Percentiles rank a stretch among this genome's conserved stretches.
Evolutionary conservation across 352 stramenopile genomes (phyloP).

Genomic region (Pythium rhizo-oryzae): DNA sequence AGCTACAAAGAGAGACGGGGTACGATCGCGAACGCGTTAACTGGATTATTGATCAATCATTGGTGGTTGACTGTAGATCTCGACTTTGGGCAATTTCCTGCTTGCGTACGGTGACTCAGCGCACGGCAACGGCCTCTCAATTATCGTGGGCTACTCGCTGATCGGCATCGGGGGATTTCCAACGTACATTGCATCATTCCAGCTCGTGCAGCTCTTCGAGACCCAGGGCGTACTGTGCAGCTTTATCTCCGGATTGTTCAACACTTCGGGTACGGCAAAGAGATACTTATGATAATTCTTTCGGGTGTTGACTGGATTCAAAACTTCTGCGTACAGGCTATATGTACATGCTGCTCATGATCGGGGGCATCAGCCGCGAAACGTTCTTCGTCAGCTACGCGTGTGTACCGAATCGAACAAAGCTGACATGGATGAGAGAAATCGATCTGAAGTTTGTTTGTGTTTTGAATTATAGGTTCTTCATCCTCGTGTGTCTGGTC

Average conservation of each 20-base stretch:
- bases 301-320: too few species aligned
- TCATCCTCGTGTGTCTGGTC: conserved; percentile 30
- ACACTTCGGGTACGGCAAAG: too few species aligned
- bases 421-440: not conserved
- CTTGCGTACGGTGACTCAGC: conserved; percentile 55
- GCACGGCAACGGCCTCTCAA: conserved; percentile 42
- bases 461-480: conserved; percentile 11
- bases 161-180: conserved; percentile 63
- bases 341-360: conserved; percentile 75
- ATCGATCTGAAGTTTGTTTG: not conserved
- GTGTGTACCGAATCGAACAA: conserved; percentile 28
- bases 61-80: not conserved
- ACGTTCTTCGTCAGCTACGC: conserved; percentile 61
- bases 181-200: conserved; percentile 68
- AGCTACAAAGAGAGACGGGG: too few species aligned
- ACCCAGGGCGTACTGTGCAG: conserved; percentile 72
- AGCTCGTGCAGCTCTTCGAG: conserved; percentile 76
- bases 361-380: conserved; percentile 43
- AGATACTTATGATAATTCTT: too few species aligned
- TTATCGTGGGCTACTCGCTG: conserved; percentile 68
- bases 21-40: not conserved
- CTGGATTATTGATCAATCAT: not conserved
- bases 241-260: conserved; percentile 76
- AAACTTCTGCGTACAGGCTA: too few species aligned
- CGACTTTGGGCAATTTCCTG: conserved; percentile 47